These are phyloP conservation scores for Thozetella sp. DNA, from an alignment of 495 filamentous ascomycete genomes.

Conservation along the genomic window DNA sequence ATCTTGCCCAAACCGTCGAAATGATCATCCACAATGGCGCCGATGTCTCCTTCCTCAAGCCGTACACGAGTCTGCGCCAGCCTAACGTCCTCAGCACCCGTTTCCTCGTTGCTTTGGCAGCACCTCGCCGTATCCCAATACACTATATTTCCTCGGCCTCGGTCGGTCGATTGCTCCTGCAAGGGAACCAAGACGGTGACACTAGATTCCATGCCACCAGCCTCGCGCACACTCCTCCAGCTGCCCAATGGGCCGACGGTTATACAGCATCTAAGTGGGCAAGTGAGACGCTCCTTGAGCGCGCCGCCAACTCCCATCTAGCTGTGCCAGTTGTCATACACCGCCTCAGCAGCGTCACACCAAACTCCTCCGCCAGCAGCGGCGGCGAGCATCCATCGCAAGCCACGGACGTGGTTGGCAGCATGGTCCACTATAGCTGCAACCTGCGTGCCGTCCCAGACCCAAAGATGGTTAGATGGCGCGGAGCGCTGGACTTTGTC, in stretches of 20 bases:
- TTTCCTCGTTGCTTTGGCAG: constrained; percentile 31
- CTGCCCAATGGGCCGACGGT: background rate
- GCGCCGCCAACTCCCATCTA: background rate
- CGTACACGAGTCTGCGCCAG: constrained; percentile 34
- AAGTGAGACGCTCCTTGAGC: background rate
- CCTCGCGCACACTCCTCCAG: background rate
- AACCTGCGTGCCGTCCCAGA: background rate
- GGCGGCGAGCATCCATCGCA: background rate
- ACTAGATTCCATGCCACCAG: background rate
- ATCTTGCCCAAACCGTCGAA: constrained; percentile 30
- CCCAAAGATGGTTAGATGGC: background rate
- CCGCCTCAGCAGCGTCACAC: background rate
- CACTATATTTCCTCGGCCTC: constrained; percentile 48
- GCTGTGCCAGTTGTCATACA: background rate
- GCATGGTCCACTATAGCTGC: background rate
- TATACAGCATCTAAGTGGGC: background rate
- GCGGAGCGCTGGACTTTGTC: background rate
- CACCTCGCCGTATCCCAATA: constrained; percentile 33
- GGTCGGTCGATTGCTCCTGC: constrained; percentile 11
- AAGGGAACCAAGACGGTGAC: background rate
- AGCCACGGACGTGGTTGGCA: background rate
- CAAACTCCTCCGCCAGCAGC: background rate
- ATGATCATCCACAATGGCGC: constrained; percentile 53
- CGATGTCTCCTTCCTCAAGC: constrained; percentile 44
- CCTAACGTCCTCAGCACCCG: constrained; percentile 42